These are phyloP conservation scores for Grosmannia huntii DNA, from an alignment of 2,329 filamentous ascomycete species.

Conservation along the genomic window DNA sequence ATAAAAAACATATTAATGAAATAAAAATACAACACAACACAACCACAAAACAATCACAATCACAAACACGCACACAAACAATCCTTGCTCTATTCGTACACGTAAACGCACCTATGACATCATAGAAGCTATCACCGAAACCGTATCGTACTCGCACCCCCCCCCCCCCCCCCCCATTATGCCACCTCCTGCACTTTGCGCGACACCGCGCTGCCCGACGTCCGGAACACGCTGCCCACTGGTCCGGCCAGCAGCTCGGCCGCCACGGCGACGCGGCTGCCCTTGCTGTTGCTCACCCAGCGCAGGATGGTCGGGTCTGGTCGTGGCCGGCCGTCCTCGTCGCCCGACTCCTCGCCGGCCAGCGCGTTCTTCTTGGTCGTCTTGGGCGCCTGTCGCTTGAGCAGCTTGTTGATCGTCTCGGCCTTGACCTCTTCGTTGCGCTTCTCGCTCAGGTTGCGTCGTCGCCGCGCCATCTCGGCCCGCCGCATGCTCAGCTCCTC, in stretches of 20 bases:
- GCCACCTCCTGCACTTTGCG: slow-evolving; percentile 38
- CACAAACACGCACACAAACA: no score
- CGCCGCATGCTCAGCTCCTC: slow-evolving; percentile 50
- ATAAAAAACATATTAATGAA: no score
- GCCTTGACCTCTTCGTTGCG: slow-evolving; percentile 51
- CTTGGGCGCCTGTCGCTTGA: slow-evolving; percentile 77
- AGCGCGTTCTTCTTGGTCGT: slow-evolving; percentile 40
- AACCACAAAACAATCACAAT: no score
- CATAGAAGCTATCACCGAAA: not conserved
- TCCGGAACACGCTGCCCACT: slow-evolving; percentile 43
- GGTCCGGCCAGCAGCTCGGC: slow-evolving; percentile 55
- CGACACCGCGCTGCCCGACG: slow-evolving; percentile 15
- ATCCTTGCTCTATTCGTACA: no score
- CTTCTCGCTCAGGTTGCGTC: slow-evolving; percentile 51
- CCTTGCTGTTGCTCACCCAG: slow-evolving; percentile 56
- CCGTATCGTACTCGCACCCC: not conserved
- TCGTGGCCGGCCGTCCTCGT: slow-evolving; percentile 25
- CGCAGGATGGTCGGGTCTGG: slow-evolving; percentile 47
- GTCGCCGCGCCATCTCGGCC: slow-evolving; percentile 47
- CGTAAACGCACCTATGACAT: no score
- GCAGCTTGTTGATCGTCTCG: slow-evolving; percentile 82
- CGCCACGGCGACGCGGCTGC: slow-evolving; percentile 51
- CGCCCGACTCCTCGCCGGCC: slow-evolving; percentile 34
- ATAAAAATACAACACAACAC: no score
- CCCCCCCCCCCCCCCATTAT: not conserved